Percentiles rank a stretch among this genome's conserved stretches.
Conservation (phyloP, 148 eudicot species). For the Rhododendron henanense region DNA sequence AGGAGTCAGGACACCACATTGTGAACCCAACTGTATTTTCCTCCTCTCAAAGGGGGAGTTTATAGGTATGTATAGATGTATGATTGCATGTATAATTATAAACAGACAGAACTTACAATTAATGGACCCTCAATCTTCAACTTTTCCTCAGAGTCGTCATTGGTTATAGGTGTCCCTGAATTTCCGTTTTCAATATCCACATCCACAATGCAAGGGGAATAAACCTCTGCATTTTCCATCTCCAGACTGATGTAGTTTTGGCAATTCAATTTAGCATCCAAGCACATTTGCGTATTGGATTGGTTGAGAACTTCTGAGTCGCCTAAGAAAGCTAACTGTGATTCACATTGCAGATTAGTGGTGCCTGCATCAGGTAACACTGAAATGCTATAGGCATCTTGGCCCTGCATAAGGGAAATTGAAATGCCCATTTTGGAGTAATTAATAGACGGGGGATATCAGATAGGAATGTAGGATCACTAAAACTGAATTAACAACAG, state of each 20-base stretch:
- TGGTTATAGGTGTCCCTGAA: conserved; percentile 27
- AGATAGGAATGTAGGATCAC: background rate
- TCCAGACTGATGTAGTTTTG: conserved; percentile 25
- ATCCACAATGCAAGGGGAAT: conserved; percentile 31
- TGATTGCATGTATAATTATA: background rate
- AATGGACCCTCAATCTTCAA: conserved; percentile 52
- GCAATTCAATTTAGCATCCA: conserved; percentile 31
- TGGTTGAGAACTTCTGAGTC: conserved; percentile 21
- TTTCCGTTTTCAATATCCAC: conserved; percentile 57
- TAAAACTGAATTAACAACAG: background rate
- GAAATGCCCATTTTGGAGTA: background rate
- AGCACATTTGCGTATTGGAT: conserved; percentile 24
- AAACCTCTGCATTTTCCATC: conserved; percentile 30
- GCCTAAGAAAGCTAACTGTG: conserved; percentile 21
- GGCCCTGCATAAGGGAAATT: conserved; percentile 33
- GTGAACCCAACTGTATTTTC: background rate
- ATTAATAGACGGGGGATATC: background rate
- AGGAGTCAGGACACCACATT: background rate
- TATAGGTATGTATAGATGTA: background rate
- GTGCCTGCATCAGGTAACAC: conserved; percentile 39
- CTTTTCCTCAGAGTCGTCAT: conserved; percentile 32
- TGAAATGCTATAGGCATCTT: conserved; percentile 43
- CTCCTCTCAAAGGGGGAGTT: background rate
- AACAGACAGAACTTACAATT: conserved; percentile 34
- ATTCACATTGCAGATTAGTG: conserved; percentile 29